Base-by-base conservation (phyloP, 148 eudicot genomes). In the Rhododendron simsii region DNA sequence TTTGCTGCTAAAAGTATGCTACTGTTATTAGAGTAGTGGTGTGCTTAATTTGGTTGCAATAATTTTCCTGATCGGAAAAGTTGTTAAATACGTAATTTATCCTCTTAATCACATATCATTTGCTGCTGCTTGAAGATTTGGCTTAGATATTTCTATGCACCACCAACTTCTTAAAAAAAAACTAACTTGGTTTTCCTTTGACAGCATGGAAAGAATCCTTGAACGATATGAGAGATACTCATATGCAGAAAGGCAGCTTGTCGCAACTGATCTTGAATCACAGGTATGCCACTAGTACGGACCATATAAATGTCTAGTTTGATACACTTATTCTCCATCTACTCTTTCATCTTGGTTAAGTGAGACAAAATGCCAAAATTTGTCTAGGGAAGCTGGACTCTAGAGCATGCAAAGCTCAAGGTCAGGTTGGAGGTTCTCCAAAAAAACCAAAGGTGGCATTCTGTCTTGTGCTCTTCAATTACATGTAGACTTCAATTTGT, bases 331-430 rank as follows among this genome's bases (percentile, higher is more conserved):
- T 80, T 80, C 33, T 79, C 26, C 15, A 50, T 23, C 15, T 45
- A 47, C 3, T 23, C 47, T 21, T 78, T 15, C 81, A 41, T 9
- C 12, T 21, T 39, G 2, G 10, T 7, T n/a, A 18, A 51, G 83
- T n/a, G 82, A 39, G 47, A 28, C 10, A 26, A 15, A 26, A 15
- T 80, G 37, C 41, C n/a, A 21, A 39, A n/a, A 11, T 45, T 61
- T 57, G 26, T 51, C 8, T 30, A 96, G 98, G 95, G 85, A 84
- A 94, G 93, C 86, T 96, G 94, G 98, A 87, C 91, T 83, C 78
- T 96, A 86, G 98, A 96, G 85, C 94, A 88, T 85, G 95, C 95
- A 33, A 96, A 95, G 87, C 98, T 96, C 55, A 93, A 94, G 92
- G 94, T 92, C 6, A 93, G 95, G 86, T 86, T 95, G 85, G 98